Percentiles rank a stretch among this genome's conserved stretches.
Conservation (phyloP, 441 rosid species). For the Dalechampia spathulata region DNA sequence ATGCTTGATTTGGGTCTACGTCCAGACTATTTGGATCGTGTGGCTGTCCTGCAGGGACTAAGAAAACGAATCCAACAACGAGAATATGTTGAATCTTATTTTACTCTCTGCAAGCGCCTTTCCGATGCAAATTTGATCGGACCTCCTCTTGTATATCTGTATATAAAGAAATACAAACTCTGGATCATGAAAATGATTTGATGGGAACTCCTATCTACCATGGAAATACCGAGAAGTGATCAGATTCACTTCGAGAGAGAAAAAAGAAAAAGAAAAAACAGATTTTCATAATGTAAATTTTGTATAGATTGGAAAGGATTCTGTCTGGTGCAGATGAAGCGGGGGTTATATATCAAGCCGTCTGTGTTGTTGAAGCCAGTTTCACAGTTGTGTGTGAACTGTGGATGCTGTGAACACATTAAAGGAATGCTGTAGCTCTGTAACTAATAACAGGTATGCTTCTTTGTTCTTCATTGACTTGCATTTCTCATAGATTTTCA, state of each 20-base stretch:
- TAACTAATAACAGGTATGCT: too few relatives aligned
- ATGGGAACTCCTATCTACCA: constrained; percentile 17
- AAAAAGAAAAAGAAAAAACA: too few relatives aligned
- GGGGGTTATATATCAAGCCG: not conserved
- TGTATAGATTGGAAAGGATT: constrained; percentile 19
- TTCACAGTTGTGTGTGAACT: not conserved
- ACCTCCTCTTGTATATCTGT: constrained; percentile 71
- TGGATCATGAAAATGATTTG: constrained; percentile 76
- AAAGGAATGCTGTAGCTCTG: not conserved
- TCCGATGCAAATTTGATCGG: constrained; percentile 58
- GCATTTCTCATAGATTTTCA: too few relatives aligned
- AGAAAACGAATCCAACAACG: constrained; percentile 58
- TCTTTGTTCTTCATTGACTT: too few relatives aligned
- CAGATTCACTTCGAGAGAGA: not conserved
- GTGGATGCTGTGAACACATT: constrained; percentile 11
- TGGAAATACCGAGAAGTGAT: not conserved
- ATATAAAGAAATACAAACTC: constrained; percentile 56
- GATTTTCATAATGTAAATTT: constrained; percentile 12
- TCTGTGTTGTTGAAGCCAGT: constrained; percentile 7
- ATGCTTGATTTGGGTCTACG: constrained; percentile 73
- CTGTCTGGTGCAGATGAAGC: constrained; percentile 1
- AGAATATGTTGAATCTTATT: constrained; percentile 49
- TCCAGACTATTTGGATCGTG: constrained; percentile 79
- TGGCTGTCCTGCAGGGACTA: constrained; percentile 80
- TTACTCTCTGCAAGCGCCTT: constrained; percentile 58